Evolutionary conservation across 305 asterid species (phyloP).

Genomic region (Ajuga reptans): DNA sequence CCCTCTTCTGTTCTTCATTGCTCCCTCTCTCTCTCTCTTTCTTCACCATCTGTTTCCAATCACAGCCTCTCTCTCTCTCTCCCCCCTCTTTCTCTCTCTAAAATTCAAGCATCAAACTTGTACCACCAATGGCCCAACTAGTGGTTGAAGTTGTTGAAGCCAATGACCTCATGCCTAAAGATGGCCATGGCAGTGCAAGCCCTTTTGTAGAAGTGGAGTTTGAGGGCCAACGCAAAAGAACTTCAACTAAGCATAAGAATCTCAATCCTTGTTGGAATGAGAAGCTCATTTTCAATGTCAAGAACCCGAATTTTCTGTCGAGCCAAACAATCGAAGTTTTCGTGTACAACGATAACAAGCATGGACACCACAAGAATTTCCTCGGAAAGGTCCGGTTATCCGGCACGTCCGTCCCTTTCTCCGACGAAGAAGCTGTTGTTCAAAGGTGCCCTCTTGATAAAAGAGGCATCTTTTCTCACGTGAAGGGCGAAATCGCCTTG

Average conservation of each 20-base stretch:
- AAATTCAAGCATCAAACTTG: slow-evolving; percentile 6
- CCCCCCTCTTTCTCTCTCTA: slow-evolving; percentile 15
- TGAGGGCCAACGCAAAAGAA: slow-evolving; percentile 57
- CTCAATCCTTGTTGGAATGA: slow-evolving; percentile 83
- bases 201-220: slow-evolving; percentile 76
- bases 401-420: slow-evolving; percentile 50
- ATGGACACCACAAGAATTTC: slow-evolving; percentile 60
- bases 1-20: neutral
- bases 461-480: slow-evolving; percentile 65
- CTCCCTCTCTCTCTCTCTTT: neutral
- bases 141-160: slow-evolving; percentile 76
- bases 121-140: slow-evolving; percentile 50
- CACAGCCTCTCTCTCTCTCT: slow-evolving; percentile 17
- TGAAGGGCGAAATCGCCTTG: slow-evolving; percentile 62
- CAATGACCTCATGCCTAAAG: slow-evolving; percentile 86
- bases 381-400: slow-evolving; percentile 75
- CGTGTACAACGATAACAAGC: slow-evolving; percentile 56
- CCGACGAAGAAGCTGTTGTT: slow-evolving; percentile 44
- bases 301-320: slow-evolving; percentile 33
- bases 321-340: slow-evolving; percentile 42
- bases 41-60: slow-evolving; percentile 9
- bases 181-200: slow-evolving; percentile 76
- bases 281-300: slow-evolving; percentile 51
- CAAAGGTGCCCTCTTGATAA: slow-evolving; percentile 80
- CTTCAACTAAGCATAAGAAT: slow-evolving; percentile 53